Percentiles rank a stretch among this genome's conserved stretches.
Evolutionary conservation across 129 eudicot genomes (phyloP).

Genomic region (Flaveria robusta): DNA sequence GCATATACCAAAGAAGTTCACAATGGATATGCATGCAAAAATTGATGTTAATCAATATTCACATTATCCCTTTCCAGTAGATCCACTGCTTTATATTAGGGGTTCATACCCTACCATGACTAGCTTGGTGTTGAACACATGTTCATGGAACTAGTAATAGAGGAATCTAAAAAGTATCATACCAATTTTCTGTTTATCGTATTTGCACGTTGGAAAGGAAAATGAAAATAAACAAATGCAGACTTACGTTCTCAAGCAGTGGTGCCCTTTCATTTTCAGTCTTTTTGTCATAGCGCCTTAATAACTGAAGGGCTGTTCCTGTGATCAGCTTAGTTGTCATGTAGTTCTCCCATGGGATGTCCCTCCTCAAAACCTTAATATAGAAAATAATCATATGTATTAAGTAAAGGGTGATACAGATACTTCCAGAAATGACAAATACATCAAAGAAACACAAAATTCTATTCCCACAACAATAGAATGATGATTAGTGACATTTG

Average conservation of each 20-base stretch:
- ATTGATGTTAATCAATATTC: not conserved
- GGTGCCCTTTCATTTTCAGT: constrained; percentile 58
- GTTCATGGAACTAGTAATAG: not conserved
- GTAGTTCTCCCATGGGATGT: constrained; percentile 95
- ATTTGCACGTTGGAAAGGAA: constrained; percentile 3
- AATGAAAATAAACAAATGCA: constrained; percentile 13
- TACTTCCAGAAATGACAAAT: not conserved
- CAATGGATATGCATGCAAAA: not conserved
- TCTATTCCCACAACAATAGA: not conserved
- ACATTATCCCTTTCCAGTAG: no score
- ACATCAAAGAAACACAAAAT: constrained; percentile 2
- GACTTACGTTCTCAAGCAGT: constrained; percentile 69
- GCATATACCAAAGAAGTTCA: constrained; percentile 1
- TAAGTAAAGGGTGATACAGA: not conserved
- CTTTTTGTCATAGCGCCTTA: constrained; percentile 80
- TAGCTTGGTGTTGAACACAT: not conserved
- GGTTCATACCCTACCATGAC: constrained; percentile 10
- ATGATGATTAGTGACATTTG: not conserved
- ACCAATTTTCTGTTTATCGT: constrained; percentile 10
- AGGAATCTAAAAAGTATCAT: constrained; percentile 10
- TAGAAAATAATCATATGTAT: constrained; percentile 1
- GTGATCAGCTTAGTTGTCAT: constrained; percentile 79
- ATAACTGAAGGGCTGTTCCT: constrained; percentile 71
- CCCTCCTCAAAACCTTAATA: constrained; percentile 70
- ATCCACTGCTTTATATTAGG: not conserved